phyloP scores from a whole-genome alignment of 495 filamentous ascomycete species.

The Cercophora sp. region DNA sequence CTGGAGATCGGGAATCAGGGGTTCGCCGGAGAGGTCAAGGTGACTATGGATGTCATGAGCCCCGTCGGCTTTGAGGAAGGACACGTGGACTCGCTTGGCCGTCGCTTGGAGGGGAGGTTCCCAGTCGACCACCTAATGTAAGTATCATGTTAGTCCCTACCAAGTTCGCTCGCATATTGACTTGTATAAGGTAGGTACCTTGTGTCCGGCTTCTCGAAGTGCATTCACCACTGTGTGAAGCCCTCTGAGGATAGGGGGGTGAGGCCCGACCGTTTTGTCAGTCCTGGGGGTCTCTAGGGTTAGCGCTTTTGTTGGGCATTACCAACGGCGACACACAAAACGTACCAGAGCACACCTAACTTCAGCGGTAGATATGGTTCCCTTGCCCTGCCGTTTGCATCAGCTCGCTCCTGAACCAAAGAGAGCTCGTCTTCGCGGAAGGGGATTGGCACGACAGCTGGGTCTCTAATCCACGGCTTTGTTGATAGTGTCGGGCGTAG shows the following conservation, averaged over 20 bases:
- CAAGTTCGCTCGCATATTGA: too few relatives aligned
- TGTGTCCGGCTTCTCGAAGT: slow-evolving; percentile 37
- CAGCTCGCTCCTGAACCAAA: slow-evolving; percentile 12
- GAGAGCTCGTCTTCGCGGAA: slow-evolving; percentile 21
- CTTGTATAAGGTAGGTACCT: slow-evolving; percentile 28
- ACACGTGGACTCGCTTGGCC: slow-evolving; percentile 29
- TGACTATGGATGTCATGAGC: slow-evolving; percentile 33
- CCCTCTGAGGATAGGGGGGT: slow-evolving; percentile 47
- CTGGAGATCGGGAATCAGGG: slow-evolving; percentile 24
- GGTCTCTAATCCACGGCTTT: slow-evolving; percentile 27
- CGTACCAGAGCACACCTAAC: slow-evolving; percentile 44
- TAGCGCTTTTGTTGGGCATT: not conserved
- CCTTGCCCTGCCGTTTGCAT: not conserved
- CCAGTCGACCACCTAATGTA: slow-evolving; percentile 35
- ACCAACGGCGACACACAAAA: not conserved
- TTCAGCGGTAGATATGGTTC: slow-evolving; percentile 27
- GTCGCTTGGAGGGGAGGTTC: slow-evolving; percentile 36
- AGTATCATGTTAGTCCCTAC: too few relatives aligned
- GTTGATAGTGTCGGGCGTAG: slow-evolving; percentile 26
- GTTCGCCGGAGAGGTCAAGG: slow-evolving; percentile 44
- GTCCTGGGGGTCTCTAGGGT: slow-evolving; percentile 17
- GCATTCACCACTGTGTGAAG: slow-evolving; percentile 34
- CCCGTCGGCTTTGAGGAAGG: slow-evolving; percentile 40
- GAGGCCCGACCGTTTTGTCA: slow-evolving; percentile 53
- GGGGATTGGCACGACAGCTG: slow-evolving; percentile 29